A percentile compares a stretch with the other conserved stretches of the same genome.
Conservation (phyloP, 2,329 filamentous ascomycete species). For the Aspergillus oerlinghausenensis region DNA sequence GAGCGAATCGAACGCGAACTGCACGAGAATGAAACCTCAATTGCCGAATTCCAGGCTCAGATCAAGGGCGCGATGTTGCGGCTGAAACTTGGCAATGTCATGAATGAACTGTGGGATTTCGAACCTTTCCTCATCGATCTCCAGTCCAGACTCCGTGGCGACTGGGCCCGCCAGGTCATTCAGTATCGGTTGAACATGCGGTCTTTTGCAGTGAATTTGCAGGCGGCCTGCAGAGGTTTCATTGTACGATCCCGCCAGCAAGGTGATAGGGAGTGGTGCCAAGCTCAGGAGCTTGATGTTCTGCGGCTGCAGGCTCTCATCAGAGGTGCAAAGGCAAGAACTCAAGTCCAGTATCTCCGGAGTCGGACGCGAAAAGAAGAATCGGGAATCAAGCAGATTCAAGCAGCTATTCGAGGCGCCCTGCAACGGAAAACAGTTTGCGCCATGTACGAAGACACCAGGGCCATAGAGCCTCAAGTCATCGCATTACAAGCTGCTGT, state of each 20-base stretch:
- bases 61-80: conserved; percentile 75
- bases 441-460: conserved; percentile 57
- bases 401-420: conserved; percentile 52
- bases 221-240: conserved; percentile 73
- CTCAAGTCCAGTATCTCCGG: conserved; percentile 40
- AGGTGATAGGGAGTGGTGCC: conserved; percentile 66
- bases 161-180: conserved; percentile 78
- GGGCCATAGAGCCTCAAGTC: conserved; percentile 61
- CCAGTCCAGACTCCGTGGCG: conserved; percentile 81
- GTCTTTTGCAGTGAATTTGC: conserved; percentile 71
- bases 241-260: conserved; percentile 62
- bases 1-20: conserved; percentile 81
- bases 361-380: conserved; percentile 36
- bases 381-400: conserved; percentile 45
- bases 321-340: conserved; percentile 51
- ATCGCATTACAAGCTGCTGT: conserved; percentile 51
- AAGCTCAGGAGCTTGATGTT: conserved; percentile 65
- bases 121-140: conserved; percentile 75
- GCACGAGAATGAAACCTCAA: conserved; percentile 64
- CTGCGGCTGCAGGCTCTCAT: conserved; percentile 77
- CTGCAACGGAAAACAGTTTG: conserved; percentile 38
- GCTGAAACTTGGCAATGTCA: conserved; percentile 70
- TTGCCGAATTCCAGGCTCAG: conserved; percentile 82
- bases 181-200: conserved; percentile 80
- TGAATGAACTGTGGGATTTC: conserved; percentile 85